Evolutionary conservation across 495 filamentous ascomycete genomes (phyloP).

Genomic region (Daldinia decipiens): DNA sequence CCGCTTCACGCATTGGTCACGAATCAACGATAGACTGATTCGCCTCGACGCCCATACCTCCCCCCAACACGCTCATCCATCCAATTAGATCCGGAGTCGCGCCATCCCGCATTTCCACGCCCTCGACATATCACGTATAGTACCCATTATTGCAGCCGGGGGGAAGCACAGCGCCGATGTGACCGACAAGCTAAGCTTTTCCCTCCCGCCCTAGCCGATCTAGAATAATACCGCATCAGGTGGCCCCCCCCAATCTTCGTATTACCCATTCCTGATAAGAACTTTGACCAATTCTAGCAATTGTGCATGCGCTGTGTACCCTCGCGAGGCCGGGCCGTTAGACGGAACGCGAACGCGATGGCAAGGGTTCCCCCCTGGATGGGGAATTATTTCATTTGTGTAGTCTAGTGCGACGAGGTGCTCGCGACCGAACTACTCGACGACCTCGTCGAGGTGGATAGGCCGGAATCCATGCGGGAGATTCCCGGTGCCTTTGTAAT

Average conservation of each 20-base stretch:
- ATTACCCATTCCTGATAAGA: not conserved
- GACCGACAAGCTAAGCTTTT: slow-evolving; percentile 35
- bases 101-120: slow-evolving; percentile 20
- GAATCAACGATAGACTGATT: slow-evolving; percentile 22
- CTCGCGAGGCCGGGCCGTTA: not conserved
- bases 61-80: slow-evolving; percentile 11
- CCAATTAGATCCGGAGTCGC: slow-evolving; percentile 30
- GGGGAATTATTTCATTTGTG: slow-evolving; percentile 7
- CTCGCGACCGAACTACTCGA: slow-evolving; percentile 33
- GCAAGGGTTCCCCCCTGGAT: slow-evolving; percentile 20
- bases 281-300: not conserved
- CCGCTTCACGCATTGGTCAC: slow-evolving; percentile 11
- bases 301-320: slow-evolving; percentile 4
- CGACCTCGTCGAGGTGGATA: slow-evolving; percentile 45
- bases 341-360: slow-evolving; percentile 18
- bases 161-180: slow-evolving; percentile 28
- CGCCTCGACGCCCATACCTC: not conserved
- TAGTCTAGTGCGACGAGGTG: slow-evolving; percentile 42
- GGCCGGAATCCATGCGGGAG: slow-evolving; percentile 44
- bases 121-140: too few relatives aligned
- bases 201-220: slow-evolving; percentile 32
- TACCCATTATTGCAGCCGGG: slow-evolving; percentile 17
- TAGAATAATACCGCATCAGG: slow-evolving; percentile 41
- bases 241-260: slow-evolving; percentile 9
- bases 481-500: slow-evolving; percentile 42